Conservation (phyloP, 1,139 yeast species). For the Diutina pseudorugosa region DNA sequence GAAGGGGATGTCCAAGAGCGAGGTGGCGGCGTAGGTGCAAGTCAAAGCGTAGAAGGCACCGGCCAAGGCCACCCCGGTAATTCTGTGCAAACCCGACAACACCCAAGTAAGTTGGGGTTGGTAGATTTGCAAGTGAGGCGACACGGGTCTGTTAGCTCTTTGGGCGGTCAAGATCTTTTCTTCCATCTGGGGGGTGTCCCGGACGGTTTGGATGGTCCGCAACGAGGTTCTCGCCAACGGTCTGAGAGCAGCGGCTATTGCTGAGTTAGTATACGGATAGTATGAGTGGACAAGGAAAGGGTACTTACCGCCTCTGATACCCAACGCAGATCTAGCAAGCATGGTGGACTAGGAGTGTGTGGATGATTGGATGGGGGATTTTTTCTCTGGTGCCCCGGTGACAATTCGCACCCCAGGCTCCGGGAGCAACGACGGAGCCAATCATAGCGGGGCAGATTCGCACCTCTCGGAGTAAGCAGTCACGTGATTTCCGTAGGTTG, state of each 20-base stretch:
- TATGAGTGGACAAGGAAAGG: too few species aligned
- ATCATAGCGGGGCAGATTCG: not conserved
- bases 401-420: too few species aligned
- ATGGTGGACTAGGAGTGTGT: not conserved
- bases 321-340: conserved; percentile 4
- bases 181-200: conserved; percentile 52
- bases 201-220: conserved; percentile 26
- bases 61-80: conserved; percentile 79
- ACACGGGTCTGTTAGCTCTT: conserved; percentile 77
- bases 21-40: conserved; percentile 59
- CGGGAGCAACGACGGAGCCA: not conserved
- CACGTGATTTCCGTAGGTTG: not conserved
- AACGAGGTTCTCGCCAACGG: conserved; percentile 1
- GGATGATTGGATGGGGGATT: not conserved
- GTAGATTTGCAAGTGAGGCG: conserved; percentile 86
- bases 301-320: conserved; percentile 1
- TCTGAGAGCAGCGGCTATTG: conserved; percentile 1
- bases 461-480: not conserved
- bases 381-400: not conserved
- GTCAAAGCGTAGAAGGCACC: conserved; percentile 70
- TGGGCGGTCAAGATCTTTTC: conserved; percentile 65
- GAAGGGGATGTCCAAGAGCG: conserved; percentile 50
- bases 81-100: conserved; percentile 74
- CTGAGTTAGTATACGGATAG: not conserved
- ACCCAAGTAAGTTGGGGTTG: conserved; percentile 81